Evolutionary conservation across 148 eudicot species (phyloP), one percentile per base, ranked within the genome.

Genomic region (Rheum nobile): DNA sequence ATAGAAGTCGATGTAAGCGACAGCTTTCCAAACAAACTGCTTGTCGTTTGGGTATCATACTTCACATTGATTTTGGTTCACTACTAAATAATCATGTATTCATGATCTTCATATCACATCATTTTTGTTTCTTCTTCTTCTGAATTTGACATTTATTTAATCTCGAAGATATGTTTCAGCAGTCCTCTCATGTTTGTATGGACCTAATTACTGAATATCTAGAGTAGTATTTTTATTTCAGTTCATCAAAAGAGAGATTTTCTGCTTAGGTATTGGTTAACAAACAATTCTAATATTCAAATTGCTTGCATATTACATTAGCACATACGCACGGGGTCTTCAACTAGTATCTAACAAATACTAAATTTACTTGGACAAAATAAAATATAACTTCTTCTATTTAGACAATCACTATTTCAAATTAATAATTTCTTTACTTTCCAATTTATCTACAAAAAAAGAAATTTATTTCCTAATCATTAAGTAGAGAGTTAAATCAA

Each of bases 11-110:
- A 96, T 91, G 59, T 95, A 97, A 72, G 99, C 99, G 43, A 52
- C 80, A 19, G 99, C 84, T 80, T 95, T 97, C 97, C 97, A 95
- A 16, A 95, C 79, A 83, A 81, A 95, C 75, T 91, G 96, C 98
- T 94, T 73, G 98, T 90, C 80, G 80, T 94, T 74, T 94, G 98
- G 98, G 98, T 94, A 93, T 59, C 73, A 11, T 35, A 34, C 41
- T 57, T 32, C 22, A 65, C 70, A 32, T 63, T 32, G 34, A 26
- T 57, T 11, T 57, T 28, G 22, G 70, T 17, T 65, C 70, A 32
- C 41, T 14, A 16, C 8, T n/a, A n/a, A 2, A 13, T 0, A 13
- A 31, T 17, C 4, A 65, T 32, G 39, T 34, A 5, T 65, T n/a
- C n/a, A 31, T 5, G 57, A n/a, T 65, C 4, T 61, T 16, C 22